phyloP scores from a whole-genome alignment of 352 stramenopile species.

The Phytophthora uliginosa region DNA sequence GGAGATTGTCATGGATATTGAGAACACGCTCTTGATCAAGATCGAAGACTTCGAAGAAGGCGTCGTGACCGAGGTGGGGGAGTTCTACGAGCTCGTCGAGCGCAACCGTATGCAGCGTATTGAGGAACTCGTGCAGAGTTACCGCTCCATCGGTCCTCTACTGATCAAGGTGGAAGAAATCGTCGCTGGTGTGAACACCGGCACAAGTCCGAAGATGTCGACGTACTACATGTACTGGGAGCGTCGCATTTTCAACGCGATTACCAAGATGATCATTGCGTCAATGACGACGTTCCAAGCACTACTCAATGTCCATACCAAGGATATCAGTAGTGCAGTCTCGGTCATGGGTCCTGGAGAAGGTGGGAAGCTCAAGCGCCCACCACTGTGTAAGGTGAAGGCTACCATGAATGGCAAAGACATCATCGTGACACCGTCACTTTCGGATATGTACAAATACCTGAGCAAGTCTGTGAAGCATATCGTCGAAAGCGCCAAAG shows the following conservation, averaged over 20 bases:
- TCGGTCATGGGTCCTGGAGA: slow-evolving; percentile 64
- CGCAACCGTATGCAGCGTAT: slow-evolving; percentile 92
- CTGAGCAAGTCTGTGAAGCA: slow-evolving; percentile 96
- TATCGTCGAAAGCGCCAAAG: slow-evolving; percentile 95
- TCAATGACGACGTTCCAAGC: slow-evolving; percentile 97
- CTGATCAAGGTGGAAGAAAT: slow-evolving; percentile 98
- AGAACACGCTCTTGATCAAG: slow-evolving; percentile 94
- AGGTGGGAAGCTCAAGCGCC: slow-evolving; percentile 78
- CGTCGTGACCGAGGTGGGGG: slow-evolving; percentile 92
- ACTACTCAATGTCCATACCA: slow-evolving; percentile 91
- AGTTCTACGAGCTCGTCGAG: slow-evolving; percentile 96
- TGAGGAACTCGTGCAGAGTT: slow-evolving; percentile 95
- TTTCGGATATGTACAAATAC: slow-evolving; percentile 97
- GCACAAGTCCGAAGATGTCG: slow-evolving; percentile 90
- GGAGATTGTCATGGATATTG: slow-evolving; percentile 93
- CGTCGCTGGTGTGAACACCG: slow-evolving; percentile 94
- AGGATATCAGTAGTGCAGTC: slow-evolving; percentile 74
- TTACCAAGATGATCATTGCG: slow-evolving; percentile 97
- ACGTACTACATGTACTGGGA: slow-evolving; percentile 99
- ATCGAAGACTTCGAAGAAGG: slow-evolving; percentile 92
- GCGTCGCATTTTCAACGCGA: slow-evolving; percentile 96
- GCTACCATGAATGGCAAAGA: slow-evolving; percentile 96
- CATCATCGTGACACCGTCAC: slow-evolving; percentile 94
- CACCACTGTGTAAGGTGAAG: slow-evolving; percentile 95
- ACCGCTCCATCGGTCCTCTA: slow-evolving; percentile 93